Evolutionary conservation across 2,329 filamentous ascomycete species (phyloP).

Genomic region (Microsporum audouinii): DNA sequence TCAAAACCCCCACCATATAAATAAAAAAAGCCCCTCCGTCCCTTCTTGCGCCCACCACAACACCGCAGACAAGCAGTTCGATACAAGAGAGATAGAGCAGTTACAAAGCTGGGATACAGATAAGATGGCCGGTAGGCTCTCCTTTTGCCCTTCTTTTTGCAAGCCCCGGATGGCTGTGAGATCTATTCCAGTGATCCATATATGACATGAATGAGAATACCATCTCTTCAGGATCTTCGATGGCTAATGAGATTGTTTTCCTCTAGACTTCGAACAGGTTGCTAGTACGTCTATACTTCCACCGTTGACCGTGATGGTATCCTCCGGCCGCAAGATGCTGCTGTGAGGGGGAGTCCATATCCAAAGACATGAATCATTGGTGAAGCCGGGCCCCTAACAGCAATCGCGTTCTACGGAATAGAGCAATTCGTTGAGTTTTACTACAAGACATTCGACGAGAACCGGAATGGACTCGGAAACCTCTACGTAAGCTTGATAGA

Average conservation of each 20-base stretch:
- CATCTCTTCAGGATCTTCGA: not conserved
- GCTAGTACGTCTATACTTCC: slow-evolving; percentile 27
- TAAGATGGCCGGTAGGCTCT: slow-evolving; percentile 30
- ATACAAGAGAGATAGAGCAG: not conserved
- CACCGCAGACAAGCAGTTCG: not conserved
- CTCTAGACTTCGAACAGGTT: slow-evolving; percentile 28
- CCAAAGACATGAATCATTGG: slow-evolving; percentile 32
- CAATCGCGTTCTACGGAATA: slow-evolving; percentile 30
- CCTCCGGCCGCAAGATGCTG: not conserved
- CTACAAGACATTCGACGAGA: slow-evolving; percentile 73
- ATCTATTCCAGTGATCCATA: not conserved
- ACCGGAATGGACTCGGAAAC: slow-evolving; percentile 51
- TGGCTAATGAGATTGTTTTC: not conserved
- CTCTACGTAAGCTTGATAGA: slow-evolving; percentile 59
- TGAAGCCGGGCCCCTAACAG: slow-evolving; percentile 34
- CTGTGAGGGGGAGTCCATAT: not conserved
- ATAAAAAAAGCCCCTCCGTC: not conserved
- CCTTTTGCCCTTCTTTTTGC: not conserved
- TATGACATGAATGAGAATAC: not conserved
- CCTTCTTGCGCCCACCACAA: not conserved
- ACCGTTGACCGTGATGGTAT: not conserved
- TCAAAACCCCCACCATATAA: not conserved
- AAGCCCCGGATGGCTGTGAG: slow-evolving; percentile 11
- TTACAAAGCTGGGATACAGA: slow-evolving; percentile 8
- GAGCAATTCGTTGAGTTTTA: slow-evolving; percentile 84